These are phyloP conservation scores for Trifolium fragiferum DNA, from an alignment of 306 rosid species.

Conservation along the genomic window DNA sequence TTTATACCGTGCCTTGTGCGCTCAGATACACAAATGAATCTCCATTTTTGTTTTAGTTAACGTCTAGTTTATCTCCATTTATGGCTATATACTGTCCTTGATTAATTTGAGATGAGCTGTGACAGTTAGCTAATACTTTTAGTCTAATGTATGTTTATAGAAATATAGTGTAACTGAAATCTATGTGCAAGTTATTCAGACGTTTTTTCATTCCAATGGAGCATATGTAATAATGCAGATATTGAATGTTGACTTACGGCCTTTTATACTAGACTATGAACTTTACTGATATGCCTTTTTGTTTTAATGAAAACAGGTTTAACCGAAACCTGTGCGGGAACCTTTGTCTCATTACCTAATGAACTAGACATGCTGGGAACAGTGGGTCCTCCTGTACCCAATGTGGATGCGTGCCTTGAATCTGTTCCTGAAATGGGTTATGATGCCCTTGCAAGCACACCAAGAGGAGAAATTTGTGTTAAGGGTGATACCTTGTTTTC, in stretches of 20 bases:
- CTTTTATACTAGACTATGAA: conserved; percentile 23
- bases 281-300: conserved; percentile 37
- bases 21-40: not conserved
- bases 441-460: conserved; percentile 69
- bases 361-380: conserved; percentile 86
- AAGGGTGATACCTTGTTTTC: conserved; percentile 82
- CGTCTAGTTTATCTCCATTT: conserved; percentile 13
- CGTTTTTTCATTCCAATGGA: not conserved
- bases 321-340: conserved; percentile 96
- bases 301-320: conserved; percentile 64
- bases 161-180: conserved; percentile 3
- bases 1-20: not conserved
- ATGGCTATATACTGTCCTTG: not conserved
- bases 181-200: conserved; percentile 22
- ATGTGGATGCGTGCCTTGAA: conserved; percentile 87
- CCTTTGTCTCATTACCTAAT: conserved; percentile 90
- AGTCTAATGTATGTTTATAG: conserved; percentile 7
- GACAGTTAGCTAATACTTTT: conserved; percentile 19
- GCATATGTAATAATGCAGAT: not conserved
- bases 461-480: conserved; percentile 91
- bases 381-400: conserved; percentile 98
- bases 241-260: conserved; percentile 22
- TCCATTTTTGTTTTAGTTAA: conserved; percentile 23
- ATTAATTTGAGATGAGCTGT: conserved; percentile 14
- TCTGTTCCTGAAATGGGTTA: conserved; percentile 99